Evolutionary conservation across 2,329 filamentous ascomycete species (phyloP), one percentile per base, ranked within the genome.

Genomic region (Exophiala calicioides): DNA sequence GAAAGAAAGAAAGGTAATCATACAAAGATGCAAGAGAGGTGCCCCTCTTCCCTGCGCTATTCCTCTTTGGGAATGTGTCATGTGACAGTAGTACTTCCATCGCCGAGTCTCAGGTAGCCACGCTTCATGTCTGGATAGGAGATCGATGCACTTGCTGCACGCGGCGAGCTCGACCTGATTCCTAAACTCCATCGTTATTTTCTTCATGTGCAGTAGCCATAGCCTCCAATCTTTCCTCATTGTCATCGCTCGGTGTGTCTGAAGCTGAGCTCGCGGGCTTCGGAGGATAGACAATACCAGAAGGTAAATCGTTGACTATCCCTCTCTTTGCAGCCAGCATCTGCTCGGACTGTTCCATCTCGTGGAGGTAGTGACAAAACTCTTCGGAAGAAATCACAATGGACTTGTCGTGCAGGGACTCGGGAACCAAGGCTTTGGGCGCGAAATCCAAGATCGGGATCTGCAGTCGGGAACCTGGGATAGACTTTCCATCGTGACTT

Each of bases 211-310:
- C 33, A 21, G 33, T 36, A 21, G 33, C 33, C 13, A 3, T 12
- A 21, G 33, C 15, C 16, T 19, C 33, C 16, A 21, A 21, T 36
- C 3, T 19, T 6, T 20, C 15, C 33, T 36, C 33, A 20, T 36
- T n/a, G 33, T 36, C 18, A 21, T 36, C 33, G 33, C 33, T 23
- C 10, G 18, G 33, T 23, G 33, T 36, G 33, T 36, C 33, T 36
- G 18, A 36, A 21, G 16, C 33, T 36, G 33, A 36, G 33, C 33
- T 36, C 33, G 33, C 33, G 18, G 33, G 18, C 33, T 16, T 9
- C 33, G 33, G 33, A 36, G 12, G 5, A 36, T 21, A 7, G 33
- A 36, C 19, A 36, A 21, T 7, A 1, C 16, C 18, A 36, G 33
- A 3, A 36, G 33, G 33, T 20, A 21, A 2, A 21, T 36, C 33